A percentile compares a stretch with the other conserved stretches of the same genome.
Conservation (phyloP, 768 basidiomycete species). For the Tremella yokohamensis region DNA sequence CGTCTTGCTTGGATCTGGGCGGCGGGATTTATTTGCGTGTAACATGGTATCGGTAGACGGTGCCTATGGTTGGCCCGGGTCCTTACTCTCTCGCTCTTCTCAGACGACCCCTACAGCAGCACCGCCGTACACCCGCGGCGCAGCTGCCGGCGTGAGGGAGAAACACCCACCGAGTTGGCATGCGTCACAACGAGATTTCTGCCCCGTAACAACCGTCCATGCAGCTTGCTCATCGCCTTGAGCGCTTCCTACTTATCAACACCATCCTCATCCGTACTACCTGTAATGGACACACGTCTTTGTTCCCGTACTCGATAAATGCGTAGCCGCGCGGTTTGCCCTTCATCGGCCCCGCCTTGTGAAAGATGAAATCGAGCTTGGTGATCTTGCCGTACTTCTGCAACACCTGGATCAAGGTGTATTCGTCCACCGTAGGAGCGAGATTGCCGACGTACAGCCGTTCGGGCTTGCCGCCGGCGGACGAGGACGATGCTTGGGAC, state of each 20-base stretch:
- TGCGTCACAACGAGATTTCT: conserved; percentile 85
- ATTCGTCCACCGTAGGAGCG: conserved; percentile 84
- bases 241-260: conserved; percentile 67
- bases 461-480: conserved; percentile 54
- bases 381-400: conserved; percentile 87
- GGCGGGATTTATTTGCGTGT: conserved; percentile 30
- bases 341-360: conserved; percentile 80
- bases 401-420: conserved; percentile 82
- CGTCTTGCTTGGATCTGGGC: conserved; percentile 54
- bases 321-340: conserved; percentile 95
- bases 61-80: conserved; percentile 21
- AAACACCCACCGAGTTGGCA: conserved; percentile 67
- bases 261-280: neutral
- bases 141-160: too few species aligned
- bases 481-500: conserved; percentile 18
- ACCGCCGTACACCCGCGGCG: too few species aligned
- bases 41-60: conserved; percentile 30
- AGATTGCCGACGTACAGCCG: conserved; percentile 88
- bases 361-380: conserved; percentile 90
- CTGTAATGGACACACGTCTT: conserved; percentile 63
- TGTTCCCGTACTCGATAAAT: conserved; percentile 76
- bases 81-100: too few species aligned
- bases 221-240: conserved; percentile 67
- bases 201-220: conserved; percentile 79
- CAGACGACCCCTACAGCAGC: too few species aligned